These are phyloP conservation scores for Ceratobasidium sp. DNA, from an alignment of 1,284 basidiomycete species.

Conservation along the genomic window DNA sequence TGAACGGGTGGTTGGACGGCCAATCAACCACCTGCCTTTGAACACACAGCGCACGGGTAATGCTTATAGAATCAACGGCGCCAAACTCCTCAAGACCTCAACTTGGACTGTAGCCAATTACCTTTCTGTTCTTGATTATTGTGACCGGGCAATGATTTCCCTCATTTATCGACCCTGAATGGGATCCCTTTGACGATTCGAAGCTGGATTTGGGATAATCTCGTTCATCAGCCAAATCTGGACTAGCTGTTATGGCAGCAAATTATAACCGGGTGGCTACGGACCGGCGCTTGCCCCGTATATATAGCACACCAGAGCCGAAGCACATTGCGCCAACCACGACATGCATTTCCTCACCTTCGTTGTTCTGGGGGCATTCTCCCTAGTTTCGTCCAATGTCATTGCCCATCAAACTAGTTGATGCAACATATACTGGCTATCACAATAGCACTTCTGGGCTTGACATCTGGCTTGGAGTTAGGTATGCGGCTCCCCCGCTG, in stretches of 20 bases:
- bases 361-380: neutral
- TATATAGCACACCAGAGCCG: neutral
- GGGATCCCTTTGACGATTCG: too few species aligned
- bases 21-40: too few species aligned
- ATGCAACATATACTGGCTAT: conserved; percentile 22
- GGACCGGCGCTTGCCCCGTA: conserved; percentile 23
- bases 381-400: neutral
- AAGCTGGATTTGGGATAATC: too few species aligned
- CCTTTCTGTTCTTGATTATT: too few species aligned
- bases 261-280: conserved; percentile 3
- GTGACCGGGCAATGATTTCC: too few species aligned
- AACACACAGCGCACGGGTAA: too few species aligned
- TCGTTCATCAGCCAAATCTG: too few species aligned
- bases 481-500: conserved; percentile 28
- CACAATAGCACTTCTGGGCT: conserved; percentile 26
- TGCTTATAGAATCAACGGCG: too few species aligned
- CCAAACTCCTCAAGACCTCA: too few species aligned
- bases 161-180: too few species aligned
- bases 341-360: conserved; percentile 8
- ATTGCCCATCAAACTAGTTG: conserved; percentile 18
- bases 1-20: too few species aligned
- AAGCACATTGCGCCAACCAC: conserved; percentile 4
- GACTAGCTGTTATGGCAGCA: neutral
- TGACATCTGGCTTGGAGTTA: conserved; percentile 26
- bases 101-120: too few species aligned